Base-by-base conservation (phyloP, 345 rosid genomes). In the Aegle marmelos region DNA sequence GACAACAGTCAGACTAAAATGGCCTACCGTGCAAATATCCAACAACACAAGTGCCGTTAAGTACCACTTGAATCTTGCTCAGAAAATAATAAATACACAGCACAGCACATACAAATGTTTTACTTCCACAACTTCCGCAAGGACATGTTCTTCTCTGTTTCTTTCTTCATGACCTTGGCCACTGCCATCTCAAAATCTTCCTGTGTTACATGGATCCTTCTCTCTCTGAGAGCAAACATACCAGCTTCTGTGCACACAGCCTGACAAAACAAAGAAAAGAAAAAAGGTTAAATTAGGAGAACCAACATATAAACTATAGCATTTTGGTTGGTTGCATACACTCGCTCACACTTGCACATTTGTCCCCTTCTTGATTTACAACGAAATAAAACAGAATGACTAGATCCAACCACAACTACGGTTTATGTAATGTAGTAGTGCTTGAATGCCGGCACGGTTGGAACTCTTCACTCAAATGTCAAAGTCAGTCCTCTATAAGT, bases 181-280 rank as follows among this genome's bases (percentile, higher is more conserved):
- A 96, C 98, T 0, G 98, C 98, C 98, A 96, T 96, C 91, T 96
- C 99, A 31, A 97, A 97, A 83, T 97, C 99, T 84, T 97, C 99
- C 65, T 97, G 99, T 8, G 98, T 97, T 17, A 97, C 99, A 61
- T 97, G 99, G 9, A 94, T 97, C 86, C 99, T 89, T 67, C 99
- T 88, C 89, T 97, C 99, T 74, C 99, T 90, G 31, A 97, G 82
- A 2, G 99, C 99, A 91, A 97, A 97, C 99, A 97, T 97, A 0
- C 99, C 99, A 0, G 98, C 98, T 83, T 97, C 99, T 2, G 99
- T 97, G 90, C 99, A 97, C 56, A 97, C 99, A 36, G 99, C 99
- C 99, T 97, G 88, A 65, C 64, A 68, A 48, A 19, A 33, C 33
- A 66, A 5, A 63, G 16, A 45, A 41, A 11, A 13, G 13, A 45